Evolutionary conservation across 2,329 filamentous ascomycete genomes (phyloP).

Genomic region (Fusarium euwallaceae): DNA sequence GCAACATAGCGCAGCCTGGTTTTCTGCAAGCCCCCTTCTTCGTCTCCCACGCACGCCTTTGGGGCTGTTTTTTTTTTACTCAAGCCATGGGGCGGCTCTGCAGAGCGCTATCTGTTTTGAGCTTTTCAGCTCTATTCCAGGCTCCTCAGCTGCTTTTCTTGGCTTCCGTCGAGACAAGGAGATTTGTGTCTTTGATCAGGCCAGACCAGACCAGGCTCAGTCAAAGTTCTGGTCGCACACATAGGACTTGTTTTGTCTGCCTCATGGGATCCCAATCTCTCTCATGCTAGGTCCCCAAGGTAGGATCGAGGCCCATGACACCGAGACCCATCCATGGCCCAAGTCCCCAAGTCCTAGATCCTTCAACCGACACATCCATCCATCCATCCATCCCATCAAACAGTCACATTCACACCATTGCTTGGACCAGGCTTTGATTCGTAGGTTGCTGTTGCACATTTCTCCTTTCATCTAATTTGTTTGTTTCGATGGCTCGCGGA

Average conservation of each 20-base stretch:
- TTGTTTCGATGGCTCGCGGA: constrained; percentile 36
- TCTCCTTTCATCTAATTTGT: constrained; percentile 36
- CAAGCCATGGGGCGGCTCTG: constrained; percentile 5
- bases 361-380: not conserved
- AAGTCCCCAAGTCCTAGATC: constrained; percentile 17
- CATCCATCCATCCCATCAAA: not conserved
- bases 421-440: constrained; percentile 9
- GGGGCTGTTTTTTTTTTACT: not conserved
- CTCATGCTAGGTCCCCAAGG: not conserved
- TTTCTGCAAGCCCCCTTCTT: not conserved
- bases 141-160: not conserved
- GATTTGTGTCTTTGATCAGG: not conserved
- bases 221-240: not conserved
- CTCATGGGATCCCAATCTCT: constrained; percentile 1
- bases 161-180: constrained; percentile 7
- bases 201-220: not conserved
- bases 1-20: not conserved
- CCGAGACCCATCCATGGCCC: not conserved
- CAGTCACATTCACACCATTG: constrained; percentile 23
- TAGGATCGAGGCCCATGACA: constrained; percentile 4
- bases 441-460: constrained; percentile 27
- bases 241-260: not conserved
- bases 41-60: not conserved
- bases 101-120: constrained; percentile 2
- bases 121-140: not conserved